Conservation (phyloP, 257 asterid genomes). For the Petunia axillaris region DNA sequence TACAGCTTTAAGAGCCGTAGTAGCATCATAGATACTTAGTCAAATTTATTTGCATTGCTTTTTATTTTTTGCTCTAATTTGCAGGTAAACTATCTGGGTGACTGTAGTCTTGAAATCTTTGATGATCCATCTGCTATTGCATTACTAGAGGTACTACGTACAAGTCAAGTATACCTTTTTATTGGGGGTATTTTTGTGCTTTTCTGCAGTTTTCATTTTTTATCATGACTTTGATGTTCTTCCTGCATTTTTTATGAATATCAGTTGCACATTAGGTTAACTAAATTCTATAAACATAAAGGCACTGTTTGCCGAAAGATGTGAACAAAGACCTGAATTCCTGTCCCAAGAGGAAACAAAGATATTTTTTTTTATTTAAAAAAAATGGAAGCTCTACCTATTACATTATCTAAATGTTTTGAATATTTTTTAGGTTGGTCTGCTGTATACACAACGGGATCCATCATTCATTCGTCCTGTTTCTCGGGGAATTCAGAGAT, state of each 20-base stretch:
- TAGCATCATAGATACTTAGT: background rate
- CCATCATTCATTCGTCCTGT: slow-evolving; percentile 87
- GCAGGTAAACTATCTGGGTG: slow-evolving; percentile 88
- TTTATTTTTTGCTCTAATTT: slow-evolving; percentile 15
- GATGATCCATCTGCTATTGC: slow-evolving; percentile 92
- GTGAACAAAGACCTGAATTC: background rate
- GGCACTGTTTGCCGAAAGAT: background rate
- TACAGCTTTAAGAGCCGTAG: background rate
- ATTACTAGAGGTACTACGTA: slow-evolving; percentile 66
- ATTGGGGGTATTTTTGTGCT: background rate
- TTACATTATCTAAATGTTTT: background rate
- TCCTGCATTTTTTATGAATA: background rate
- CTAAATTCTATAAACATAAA: background rate
- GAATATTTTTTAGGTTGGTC: slow-evolving; percentile 64
- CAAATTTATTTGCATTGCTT: background rate
- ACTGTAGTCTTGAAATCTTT: slow-evolving; percentile 85
- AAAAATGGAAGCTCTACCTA: background rate
- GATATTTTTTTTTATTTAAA: background rate
- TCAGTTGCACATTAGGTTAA: background rate
- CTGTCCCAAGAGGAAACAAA: background rate
- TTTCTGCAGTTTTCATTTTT: background rate
- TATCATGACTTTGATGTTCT: background rate
- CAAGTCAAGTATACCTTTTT: slow-evolving; percentile 5
- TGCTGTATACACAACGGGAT: slow-evolving; percentile 84
- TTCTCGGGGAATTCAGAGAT: slow-evolving; percentile 88